Conservation (phyloP, 2,329 filamentous ascomycete genomes). For the Ophiosphaerella narmari region DNA sequence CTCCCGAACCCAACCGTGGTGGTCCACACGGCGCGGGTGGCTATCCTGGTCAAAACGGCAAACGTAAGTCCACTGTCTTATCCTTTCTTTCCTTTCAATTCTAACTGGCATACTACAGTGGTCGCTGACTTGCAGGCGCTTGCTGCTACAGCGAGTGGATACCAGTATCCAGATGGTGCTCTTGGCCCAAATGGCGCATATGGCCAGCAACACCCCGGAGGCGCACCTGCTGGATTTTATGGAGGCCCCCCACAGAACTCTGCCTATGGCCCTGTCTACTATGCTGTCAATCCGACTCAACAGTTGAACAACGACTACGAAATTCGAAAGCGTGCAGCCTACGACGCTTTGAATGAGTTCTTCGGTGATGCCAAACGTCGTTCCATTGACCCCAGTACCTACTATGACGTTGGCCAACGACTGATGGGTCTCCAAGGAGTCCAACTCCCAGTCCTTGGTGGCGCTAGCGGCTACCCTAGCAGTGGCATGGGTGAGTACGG, state of each 20-base stretch:
- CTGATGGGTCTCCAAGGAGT: conserved; percentile 79
- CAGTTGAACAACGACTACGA: conserved; percentile 72
- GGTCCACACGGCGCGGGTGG: conserved; percentile 42
- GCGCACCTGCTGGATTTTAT: conserved; percentile 54
- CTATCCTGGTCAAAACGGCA: conserved; percentile 44
- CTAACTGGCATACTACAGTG: conserved; percentile 45
- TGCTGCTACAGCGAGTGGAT: conserved; percentile 55
- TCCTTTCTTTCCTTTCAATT: conserved; percentile 29
- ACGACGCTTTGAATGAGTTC: conserved; percentile 89
- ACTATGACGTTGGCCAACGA: conserved; percentile 86
- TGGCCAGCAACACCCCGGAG: conserved; percentile 58
- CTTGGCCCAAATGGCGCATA: conserved; percentile 43
- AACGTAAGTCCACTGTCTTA: conserved; percentile 42
- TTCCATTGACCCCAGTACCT: conserved; percentile 86
- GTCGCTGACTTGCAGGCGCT: conserved; percentile 55
- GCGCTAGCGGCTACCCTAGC: conserved; percentile 30
- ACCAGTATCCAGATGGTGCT: conserved; percentile 51
- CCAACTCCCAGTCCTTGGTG: conserved; percentile 52
- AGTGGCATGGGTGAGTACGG: conserved; percentile 58
- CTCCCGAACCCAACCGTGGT: conserved; percentile 62
- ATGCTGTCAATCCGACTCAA: conserved; percentile 69
- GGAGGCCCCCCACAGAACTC: conserved; percentile 59
- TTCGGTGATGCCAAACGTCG: conserved; percentile 92
- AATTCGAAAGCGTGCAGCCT: conserved; percentile 76
- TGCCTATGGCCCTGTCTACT: conserved; percentile 75